Percentiles rank a stretch among this genome's conserved stretches.
Conservation (phyloP, 192 early-diverging fungal species). For the Entrophospora sp. region DNA sequence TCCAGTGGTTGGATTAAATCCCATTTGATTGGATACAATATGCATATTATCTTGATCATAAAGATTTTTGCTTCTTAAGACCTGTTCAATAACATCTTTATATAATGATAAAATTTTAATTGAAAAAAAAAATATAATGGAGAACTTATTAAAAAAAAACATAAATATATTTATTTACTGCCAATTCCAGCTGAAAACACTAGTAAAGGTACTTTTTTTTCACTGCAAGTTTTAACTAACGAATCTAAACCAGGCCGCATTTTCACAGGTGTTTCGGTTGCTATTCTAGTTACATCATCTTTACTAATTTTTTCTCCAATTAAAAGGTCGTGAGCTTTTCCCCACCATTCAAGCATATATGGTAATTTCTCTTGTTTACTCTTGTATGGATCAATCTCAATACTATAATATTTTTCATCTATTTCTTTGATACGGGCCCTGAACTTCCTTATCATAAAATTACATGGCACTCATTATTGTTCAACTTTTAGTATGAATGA, state of each 20-base stretch:
- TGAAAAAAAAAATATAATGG: background rate
- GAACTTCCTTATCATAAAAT: conserved; percentile 32
- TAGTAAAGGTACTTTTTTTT: conserved; percentile 44
- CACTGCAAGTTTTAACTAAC: conserved; percentile 30
- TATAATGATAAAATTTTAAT: background rate
- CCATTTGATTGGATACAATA: conserved; percentile 64
- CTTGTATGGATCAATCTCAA: conserved; percentile 48
- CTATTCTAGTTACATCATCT: conserved; percentile 42
- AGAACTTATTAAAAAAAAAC: background rate
- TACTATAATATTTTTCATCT: conserved; percentile 62
- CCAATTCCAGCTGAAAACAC: conserved; percentile 66
- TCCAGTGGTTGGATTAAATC: conserved; percentile 42
- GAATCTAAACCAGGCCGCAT: conserved; percentile 37
- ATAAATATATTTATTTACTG: conserved; percentile 8
- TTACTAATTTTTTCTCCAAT: conserved; percentile 39
- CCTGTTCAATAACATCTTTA: conserved; percentile 54
- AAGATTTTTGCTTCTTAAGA: conserved; percentile 35
- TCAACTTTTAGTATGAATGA: too few species aligned
- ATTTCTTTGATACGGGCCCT: conserved; percentile 37
- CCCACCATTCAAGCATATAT: conserved; percentile 71
- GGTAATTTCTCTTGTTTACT: conserved; percentile 47
- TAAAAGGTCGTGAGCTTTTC: conserved; percentile 46
- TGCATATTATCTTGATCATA: conserved; percentile 44
- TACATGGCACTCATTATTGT: too few species aligned
- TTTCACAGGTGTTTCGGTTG: conserved; percentile 36